Evolutionary conservation across 2,329 filamentous ascomycete species (phyloP), one percentile per base, ranked within the genome.

Genomic region (Pseudocercospora macadamiae): DNA sequence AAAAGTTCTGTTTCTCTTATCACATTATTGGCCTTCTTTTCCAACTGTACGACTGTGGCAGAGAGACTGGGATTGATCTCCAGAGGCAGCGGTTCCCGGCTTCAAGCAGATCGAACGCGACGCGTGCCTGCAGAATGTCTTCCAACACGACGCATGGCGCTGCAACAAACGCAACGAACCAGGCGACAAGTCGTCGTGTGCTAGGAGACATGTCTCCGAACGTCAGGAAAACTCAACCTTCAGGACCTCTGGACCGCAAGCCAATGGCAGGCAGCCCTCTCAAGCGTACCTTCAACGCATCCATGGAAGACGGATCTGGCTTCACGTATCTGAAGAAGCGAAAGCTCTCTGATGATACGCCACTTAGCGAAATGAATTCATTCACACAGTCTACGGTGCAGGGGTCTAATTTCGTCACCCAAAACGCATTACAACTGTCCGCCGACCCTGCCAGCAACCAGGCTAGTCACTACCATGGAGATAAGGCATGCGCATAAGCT

Each of bases 241-340:
- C 56, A 6, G 57, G 52, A 4, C 14, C 63, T 12, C 37, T 56
- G 23, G 59, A 62, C n/a, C 64, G 57, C 44, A 69, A 68, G 47
- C 54, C 65, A 34, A 57, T 68, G 54, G 54, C 55, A 5, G 62
- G 68, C 49, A 71, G 68, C 51, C 70, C 71, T 19, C 63, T 74
- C n/a, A 74, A 74, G 57, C 65, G 72, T 14, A 70, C 62, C 47
- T 69, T 70, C 53, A 69, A 64, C 4, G 66, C 71, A 7, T 57
- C 66, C 21, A 63, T 70, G 34, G 68, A 73, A 32, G 65, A 66
- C n/a, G 65, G 57, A 8, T 62, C 66, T 26, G 72, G 72, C 34
- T 67, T 74, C 60, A 71, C 54, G 26, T 74, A 74, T 57, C 60
- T 74, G 32, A 74, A 74, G 66, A 66, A 63, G 55, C 62, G 72